phyloP scores from a whole-genome alignment of 2,329 filamentous ascomycete species.

The Pseudocercospora eumusae region DNA sequence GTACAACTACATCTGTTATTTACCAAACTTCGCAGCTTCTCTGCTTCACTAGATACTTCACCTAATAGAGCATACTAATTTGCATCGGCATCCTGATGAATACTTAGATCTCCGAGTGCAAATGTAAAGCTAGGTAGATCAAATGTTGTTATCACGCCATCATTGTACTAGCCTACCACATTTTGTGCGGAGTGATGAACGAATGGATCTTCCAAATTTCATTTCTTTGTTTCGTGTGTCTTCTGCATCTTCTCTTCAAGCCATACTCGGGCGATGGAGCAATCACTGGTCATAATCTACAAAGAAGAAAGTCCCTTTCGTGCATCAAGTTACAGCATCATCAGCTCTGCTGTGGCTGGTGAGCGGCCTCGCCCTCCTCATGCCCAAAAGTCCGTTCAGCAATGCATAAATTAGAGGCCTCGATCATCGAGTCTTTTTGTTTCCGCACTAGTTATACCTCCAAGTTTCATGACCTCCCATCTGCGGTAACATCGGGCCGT shows the following conservation, averaged over 20 bases:
- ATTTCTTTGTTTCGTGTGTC: not conserved
- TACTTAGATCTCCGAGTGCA: too few relatives aligned
- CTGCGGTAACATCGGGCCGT: conserved; percentile 36
- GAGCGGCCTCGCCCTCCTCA: not conserved
- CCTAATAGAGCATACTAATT: not conserved
- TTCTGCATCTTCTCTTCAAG: conserved; percentile 1
- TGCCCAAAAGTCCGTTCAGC: not conserved
- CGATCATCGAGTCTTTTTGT: not conserved
- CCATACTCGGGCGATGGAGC: not conserved
- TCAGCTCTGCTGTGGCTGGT: conserved; percentile 6
- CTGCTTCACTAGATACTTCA: not conserved
- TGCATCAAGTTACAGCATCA: not conserved
- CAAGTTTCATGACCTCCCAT: conserved; percentile 36
- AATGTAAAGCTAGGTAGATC: not conserved
- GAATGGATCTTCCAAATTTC: conserved; percentile 5
- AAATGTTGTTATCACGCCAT: not conserved
- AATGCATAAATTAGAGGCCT: not conserved
- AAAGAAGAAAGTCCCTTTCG: not conserved
- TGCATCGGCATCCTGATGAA: not conserved
- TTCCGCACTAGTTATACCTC: conserved; percentile 28
- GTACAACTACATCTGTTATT: not conserved
- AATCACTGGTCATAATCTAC: not conserved
- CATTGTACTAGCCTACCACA: not conserved
- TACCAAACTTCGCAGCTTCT: not conserved
- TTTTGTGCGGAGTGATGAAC: not conserved